phyloP scores from a whole-genome alignment of 257 asterid genomes.

The Echium plantagineum region DNA sequence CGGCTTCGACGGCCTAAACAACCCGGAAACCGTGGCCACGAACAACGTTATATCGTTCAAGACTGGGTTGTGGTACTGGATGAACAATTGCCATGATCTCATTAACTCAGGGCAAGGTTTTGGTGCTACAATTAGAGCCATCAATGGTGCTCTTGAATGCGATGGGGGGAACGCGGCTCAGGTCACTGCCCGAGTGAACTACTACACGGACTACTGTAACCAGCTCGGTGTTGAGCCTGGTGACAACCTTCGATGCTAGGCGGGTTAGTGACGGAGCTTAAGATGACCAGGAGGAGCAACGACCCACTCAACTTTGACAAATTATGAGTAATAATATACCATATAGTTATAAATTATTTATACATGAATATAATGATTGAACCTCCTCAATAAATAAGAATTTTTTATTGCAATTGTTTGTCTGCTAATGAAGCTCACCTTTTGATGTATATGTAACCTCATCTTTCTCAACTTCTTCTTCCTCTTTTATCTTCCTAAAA shows the following conservation, averaged over 20 bases:
- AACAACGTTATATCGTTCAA: background rate
- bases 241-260: background rate
- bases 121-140: background rate
- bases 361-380: too few species aligned
- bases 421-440: too few species aligned
- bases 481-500: too few species aligned
- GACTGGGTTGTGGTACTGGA: background rate
- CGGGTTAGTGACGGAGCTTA: background rate
- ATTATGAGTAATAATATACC: too few species aligned
- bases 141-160: background rate
- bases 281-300: too few species aligned
- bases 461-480: too few species aligned
- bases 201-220: background rate
- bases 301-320: too few species aligned
- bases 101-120: background rate
- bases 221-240: too few species aligned
- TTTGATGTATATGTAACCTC: too few species aligned
- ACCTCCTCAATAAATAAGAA: too few species aligned
- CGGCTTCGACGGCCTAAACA: background rate
- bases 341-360: too few species aligned
- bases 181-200: background rate
- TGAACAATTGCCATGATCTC: background rate
- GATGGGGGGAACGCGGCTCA: background rate
- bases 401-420: too few species aligned
- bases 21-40: background rate